Conservation (phyloP, 116 monocot species). For the Posidonia oceanica region DNA sequence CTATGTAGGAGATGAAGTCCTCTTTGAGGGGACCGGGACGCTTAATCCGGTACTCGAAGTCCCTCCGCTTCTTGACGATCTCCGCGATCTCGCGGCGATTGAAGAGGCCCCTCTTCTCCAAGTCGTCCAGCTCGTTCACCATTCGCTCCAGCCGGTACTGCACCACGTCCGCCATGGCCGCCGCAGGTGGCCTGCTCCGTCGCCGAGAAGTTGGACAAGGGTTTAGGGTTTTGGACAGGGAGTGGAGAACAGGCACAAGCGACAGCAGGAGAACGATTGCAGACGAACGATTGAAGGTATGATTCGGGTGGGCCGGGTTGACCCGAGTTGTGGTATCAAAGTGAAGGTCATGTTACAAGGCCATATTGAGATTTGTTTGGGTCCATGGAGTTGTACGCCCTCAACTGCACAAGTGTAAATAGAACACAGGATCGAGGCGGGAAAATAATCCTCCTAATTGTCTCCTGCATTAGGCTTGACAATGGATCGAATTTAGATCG, state of each 20-base stretch:
- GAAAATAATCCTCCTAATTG: too few relatives aligned
- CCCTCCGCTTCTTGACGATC: slow-evolving; percentile 62
- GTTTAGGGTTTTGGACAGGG: not conserved
- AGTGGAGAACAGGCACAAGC: not conserved
- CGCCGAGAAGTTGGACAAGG: not conserved
- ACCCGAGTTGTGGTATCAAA: too few relatives aligned
- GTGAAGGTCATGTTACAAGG: too few relatives aligned
- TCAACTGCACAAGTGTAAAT: too few relatives aligned
- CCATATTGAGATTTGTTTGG: too few relatives aligned
- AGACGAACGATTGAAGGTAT: too few relatives aligned
- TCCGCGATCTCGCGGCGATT: slow-evolving; percentile 43
- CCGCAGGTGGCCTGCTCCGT: not conserved
- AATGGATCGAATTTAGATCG: too few relatives aligned
- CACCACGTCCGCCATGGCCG: slow-evolving; percentile 69
- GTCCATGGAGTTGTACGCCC: too few relatives aligned
- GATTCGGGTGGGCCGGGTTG: too few relatives aligned
- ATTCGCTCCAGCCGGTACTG: slow-evolving; percentile 80
- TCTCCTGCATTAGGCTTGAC: too few relatives aligned
- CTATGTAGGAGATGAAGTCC: slow-evolving; percentile 65
- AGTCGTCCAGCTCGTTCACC: slow-evolving; percentile 82
- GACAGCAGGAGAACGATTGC: too few relatives aligned
- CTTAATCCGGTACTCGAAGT: slow-evolving; percentile 79
- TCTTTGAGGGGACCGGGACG: slow-evolving; percentile 53
- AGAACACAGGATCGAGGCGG: too few relatives aligned
- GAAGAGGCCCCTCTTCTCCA: slow-evolving; percentile 64